Base-by-base conservation (phyloP, 768 basidiomycete species). In the Lentinus brumalis region DNA sequence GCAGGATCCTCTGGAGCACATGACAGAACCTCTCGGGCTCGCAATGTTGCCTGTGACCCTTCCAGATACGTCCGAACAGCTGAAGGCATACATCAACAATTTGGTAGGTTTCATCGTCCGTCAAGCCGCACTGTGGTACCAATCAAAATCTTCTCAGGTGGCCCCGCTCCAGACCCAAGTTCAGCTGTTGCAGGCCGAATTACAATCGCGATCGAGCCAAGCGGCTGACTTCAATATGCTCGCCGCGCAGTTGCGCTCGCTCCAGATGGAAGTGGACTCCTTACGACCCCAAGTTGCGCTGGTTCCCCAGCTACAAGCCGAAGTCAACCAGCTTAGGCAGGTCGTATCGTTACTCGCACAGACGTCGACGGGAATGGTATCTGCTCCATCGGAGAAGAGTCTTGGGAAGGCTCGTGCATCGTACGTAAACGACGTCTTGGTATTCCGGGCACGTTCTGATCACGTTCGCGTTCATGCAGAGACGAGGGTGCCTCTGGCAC, bases 121-220 rank as follows among this genome's bases (percentile, higher is more conserved):
- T 10, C 35, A 12, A 40, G 14, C 1, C 9, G 21, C 12, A 12
- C 14, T 6, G 5, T 10, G 8, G 40, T 26, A 10, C 21, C 45
- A 30, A 46, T 29, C 21, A 35, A 30, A 39, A 53, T 29, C 6
- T 4, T 47, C 16, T 18, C 56, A 73, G 71, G 61, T 71, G 5
- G 7, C 52, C 2, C 85, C 86, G 16, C 67, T 88, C 14, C 77
- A 81, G 55, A 77, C 79, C 52, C 84, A 84, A 65, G 67, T 85
- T 21, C 73, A 79, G 57, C 71, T 74, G 3, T 74, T 85, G 53
- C 80, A 78, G 68, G 68, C 75, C 38, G 81, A 85, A 66, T 67
- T 85, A 21, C 73, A 76, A 72, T 74, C 73, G 58, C 67, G 80
- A 21, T 73, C 73, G 50, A 63, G 58, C 15, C 72, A 79, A 59